A percentile compares a stretch with the other conserved stretches of the same genome.
These are phyloP conservation scores for Desmodesmus armatus DNA, from an alignment of 139 green algal genomes.

Conservation along the genomic window DNA sequence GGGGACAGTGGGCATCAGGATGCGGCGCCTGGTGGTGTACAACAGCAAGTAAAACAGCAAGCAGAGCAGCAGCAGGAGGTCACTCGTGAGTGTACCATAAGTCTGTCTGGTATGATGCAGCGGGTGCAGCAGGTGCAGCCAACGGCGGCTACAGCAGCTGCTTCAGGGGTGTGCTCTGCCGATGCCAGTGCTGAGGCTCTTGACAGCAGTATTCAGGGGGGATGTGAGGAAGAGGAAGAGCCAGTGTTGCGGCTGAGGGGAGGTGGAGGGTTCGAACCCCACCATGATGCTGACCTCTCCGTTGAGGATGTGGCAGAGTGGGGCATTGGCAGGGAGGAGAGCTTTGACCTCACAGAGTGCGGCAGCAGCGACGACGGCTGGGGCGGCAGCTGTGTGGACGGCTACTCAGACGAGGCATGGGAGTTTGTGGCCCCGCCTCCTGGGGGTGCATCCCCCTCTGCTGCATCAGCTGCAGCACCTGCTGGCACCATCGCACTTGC, in stretches of 20 bases:
- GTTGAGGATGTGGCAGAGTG: not conserved
- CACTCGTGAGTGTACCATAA: too few species aligned
- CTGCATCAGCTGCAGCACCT: constrained; percentile 3
- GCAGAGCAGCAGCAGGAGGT: not conserved
- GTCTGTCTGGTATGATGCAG: too few species aligned
- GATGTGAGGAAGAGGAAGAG: not conserved
- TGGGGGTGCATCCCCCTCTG: too few species aligned
- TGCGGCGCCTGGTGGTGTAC: not conserved
- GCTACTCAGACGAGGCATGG: not conserved
- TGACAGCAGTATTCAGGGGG: not conserved
- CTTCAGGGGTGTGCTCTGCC: too few species aligned
- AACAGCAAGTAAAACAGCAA: not conserved
- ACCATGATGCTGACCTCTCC: not conserved
- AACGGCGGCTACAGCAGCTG: too few species aligned
- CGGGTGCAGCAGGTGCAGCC: too few species aligned
- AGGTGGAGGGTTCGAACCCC: not conserved
- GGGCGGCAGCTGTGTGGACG: not conserved
- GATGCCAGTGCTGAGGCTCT: too few species aligned
- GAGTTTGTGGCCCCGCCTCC: too few species aligned
- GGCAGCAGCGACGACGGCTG: not conserved
- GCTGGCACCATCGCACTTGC: not conserved
- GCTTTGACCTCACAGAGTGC: not conserved
- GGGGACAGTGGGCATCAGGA: not conserved
- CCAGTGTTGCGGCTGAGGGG: not conserved
- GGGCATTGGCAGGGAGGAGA: not conserved